Conservation (phyloP, 164 flowering plant genomes). For the Berberis vulgaris region DNA sequence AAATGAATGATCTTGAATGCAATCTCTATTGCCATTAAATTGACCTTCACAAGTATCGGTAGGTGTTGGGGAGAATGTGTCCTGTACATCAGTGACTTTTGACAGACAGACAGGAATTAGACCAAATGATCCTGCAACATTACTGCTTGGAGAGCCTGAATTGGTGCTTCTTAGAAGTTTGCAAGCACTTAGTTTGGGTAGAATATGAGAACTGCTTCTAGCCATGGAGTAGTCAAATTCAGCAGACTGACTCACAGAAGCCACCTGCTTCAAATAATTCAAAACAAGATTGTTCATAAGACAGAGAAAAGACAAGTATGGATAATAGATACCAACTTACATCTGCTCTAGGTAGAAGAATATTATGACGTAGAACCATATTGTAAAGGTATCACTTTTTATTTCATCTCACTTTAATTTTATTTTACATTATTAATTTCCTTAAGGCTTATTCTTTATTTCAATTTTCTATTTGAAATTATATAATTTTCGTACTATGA, state of each 20-base stretch:
- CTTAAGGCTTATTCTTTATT: too few species aligned
- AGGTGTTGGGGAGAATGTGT: slow-evolving; percentile 4
- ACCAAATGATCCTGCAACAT: slow-evolving; percentile 8
- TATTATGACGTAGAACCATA: too few species aligned
- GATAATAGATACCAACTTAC: too few species aligned
- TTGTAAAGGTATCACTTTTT: too few species aligned
- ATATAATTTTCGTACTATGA: too few species aligned
- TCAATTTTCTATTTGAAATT: too few species aligned
- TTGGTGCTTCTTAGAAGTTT: not conserved
- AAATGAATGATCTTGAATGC: slow-evolving; percentile 6
- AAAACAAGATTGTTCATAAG: not conserved
- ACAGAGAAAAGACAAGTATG: too few species aligned
- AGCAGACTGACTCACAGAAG: slow-evolving; percentile 4
- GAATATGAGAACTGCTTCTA: not conserved
- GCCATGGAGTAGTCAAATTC: slow-evolving; percentile 2
- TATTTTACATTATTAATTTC: too few species aligned
- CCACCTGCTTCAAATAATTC: slow-evolving; percentile 8
- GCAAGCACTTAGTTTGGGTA: slow-evolving; percentile 8
- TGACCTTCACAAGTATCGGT: slow-evolving; percentile 3
- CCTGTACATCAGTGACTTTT: not conserved
- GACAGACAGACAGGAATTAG: not conserved
- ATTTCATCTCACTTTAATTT: too few species aligned
- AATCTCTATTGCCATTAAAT: slow-evolving; percentile 1
- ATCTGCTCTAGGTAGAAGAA: too few species aligned
- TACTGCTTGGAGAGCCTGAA: slow-evolving; percentile 4